Percentiles rank a stretch among this genome's conserved stretches.
Conservation (phyloP, 2,329 filamentous ascomycete species). For the Monosporascus sp. region DNA sequence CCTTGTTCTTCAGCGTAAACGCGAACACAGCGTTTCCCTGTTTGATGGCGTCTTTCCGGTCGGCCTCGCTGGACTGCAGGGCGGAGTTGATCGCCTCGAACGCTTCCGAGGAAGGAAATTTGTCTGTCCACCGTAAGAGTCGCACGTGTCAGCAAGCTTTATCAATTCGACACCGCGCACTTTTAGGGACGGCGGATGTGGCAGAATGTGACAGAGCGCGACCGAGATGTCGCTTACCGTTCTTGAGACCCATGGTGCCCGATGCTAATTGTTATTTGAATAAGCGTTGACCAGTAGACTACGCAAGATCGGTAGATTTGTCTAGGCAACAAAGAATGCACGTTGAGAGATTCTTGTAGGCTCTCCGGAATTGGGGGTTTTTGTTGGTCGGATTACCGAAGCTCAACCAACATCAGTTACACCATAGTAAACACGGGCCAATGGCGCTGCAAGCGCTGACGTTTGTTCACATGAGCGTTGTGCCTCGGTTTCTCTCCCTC, state of each 20-base stretch:
- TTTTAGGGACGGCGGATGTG: not conserved
- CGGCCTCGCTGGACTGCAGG: constrained; percentile 62
- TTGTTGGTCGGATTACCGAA: not conserved
- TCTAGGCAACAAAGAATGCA: constrained; percentile 2
- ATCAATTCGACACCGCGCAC: too few species aligned
- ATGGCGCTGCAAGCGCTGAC: not conserved
- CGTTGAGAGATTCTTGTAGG: constrained; percentile 10
- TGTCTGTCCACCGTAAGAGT: constrained; percentile 43
- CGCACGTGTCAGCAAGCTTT: not conserved
- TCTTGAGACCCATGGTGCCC: constrained; percentile 65
- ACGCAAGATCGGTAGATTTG: constrained; percentile 1
- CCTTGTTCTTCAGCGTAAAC: constrained; percentile 86
- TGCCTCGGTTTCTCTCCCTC: not conserved
- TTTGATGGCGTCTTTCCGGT: constrained; percentile 80
- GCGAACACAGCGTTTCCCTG: constrained; percentile 82
- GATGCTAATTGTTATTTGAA: not conserved
- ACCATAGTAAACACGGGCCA: not conserved
- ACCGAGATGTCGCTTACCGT: constrained; percentile 45
- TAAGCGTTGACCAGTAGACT: not conserved
- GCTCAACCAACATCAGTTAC: not conserved
- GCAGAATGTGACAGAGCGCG: not conserved
- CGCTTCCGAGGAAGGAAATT: constrained; percentile 83
- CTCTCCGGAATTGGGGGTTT: not conserved
- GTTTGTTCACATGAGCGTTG: not conserved
- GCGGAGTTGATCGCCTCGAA: constrained; percentile 82